Evolutionary conservation across 371 early-diverging fungal species (phyloP), one percentile per base, ranked within the genome.

Genomic region (Fennellomyces sp.): DNA sequence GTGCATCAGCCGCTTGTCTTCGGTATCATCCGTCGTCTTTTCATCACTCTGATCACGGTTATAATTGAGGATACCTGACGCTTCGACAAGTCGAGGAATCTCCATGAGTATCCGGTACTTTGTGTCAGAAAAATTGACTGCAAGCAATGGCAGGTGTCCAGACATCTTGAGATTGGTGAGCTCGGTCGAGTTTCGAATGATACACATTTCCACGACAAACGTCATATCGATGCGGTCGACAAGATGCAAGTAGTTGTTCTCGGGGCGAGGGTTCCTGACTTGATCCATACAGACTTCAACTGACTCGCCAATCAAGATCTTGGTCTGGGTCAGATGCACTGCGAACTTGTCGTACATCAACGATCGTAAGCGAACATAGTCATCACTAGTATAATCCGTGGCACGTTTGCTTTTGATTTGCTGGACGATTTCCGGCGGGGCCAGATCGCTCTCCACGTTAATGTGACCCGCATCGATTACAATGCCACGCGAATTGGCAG

Each of bases 381-480:
- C 92, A 11, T 80, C 79, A 0, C 77, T 81, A 0, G 85, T 83
- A 58, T 91, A 72, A 8, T 82, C 83, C 6, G 80, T 60, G 26
- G 83, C 81, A 23, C 87, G 82, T 64, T 89, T 91, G 2, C 75
- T 70, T 62, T 91, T 88, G 19, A 96, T 65, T 23, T 89, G 81
- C 10, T 84, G 75, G 29, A 90, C 85, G 12, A 79, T 76, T 11
- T 87, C 86, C 48, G 88, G 86, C 21, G 87, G 84, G 1, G 94
- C 91, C 30, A 96, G 69, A 38, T 94, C 86, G 56, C 93, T 93
- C 61, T 89, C 89, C 3, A 98, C 87, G 25, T 85, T 85, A 60
- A 99, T 89, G 53, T 94, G 95, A 50, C 99, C 99, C 4, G 94
- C 92, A 72, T 99, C 98, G 25, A 98, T 70, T 0, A 97, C 91